Evolutionary conservation across 192 early-diverging fungal genomes (phyloP).

Genomic region (Gigaspora rosea): DNA sequence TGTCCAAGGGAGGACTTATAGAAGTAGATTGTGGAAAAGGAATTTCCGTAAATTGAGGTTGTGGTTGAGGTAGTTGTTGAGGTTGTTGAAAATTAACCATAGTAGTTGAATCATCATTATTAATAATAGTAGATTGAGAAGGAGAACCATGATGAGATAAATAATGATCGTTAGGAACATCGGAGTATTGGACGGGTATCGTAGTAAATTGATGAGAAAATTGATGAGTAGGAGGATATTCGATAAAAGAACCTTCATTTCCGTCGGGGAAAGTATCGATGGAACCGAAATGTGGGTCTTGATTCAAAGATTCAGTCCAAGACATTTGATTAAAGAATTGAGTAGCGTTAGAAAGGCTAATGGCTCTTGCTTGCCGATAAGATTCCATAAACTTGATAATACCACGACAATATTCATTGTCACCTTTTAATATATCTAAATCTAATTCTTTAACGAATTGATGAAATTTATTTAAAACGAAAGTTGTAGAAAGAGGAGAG

Average conservation of each 20-base stretch:
- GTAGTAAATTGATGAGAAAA: neutral
- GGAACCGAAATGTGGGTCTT: neutral
- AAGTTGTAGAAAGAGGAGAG: neutral
- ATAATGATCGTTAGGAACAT: neutral
- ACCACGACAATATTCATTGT: constrained; percentile 21
- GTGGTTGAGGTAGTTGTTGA: too few species aligned
- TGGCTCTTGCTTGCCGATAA: neutral
- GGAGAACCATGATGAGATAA: neutral
- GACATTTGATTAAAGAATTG: constrained; percentile 12
- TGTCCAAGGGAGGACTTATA: too few species aligned
- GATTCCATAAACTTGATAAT: constrained; percentile 10
- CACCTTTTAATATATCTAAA: neutral
- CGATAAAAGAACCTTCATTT: neutral
- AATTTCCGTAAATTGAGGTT: too few species aligned
- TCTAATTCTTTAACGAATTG: neutral
- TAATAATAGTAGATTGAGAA: neutral
- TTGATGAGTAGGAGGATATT: neutral
- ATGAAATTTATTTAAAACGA: neutral
- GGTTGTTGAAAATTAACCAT: neutral
- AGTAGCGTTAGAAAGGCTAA: neutral
- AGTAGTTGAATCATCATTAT: neutral
- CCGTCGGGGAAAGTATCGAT: neutral
- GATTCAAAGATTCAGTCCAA: constrained; percentile 1
- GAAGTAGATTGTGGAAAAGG: too few species aligned
- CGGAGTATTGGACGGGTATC: neutral